These are phyloP conservation scores for Alloteropsis angusta DNA, from an alignment of 202 grass and related monocot species.

Conservation along the genomic window DNA sequence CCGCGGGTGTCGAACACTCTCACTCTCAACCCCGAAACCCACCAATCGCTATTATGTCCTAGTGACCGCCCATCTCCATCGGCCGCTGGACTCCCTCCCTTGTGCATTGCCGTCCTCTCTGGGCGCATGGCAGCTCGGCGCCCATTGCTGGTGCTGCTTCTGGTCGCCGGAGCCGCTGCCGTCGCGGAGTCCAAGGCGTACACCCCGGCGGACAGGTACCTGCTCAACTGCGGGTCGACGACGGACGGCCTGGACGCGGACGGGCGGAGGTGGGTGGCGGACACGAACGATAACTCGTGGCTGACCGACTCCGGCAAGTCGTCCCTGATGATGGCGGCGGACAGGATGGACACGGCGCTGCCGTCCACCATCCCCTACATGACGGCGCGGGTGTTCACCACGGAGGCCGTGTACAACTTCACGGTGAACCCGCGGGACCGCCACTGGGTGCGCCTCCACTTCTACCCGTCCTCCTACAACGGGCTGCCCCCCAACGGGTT, in stretches of 20 bases:
- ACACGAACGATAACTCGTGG: constrained; percentile 37
- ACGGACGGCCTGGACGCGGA: constrained; percentile 46
- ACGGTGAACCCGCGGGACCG: constrained; percentile 39
- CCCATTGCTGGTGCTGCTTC: neutral
- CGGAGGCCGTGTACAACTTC: constrained; percentile 64
- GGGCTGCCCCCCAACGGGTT: constrained; percentile 37
- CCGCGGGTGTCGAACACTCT: constrained; percentile 15
- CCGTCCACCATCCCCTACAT: constrained; percentile 78
- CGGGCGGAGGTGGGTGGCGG: constrained; percentile 55
- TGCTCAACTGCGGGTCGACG: constrained; percentile 62
- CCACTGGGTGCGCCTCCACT: constrained; percentile 85
- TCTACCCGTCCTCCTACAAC: constrained; percentile 82
- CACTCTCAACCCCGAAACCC: neutral
- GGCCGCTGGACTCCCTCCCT: neutral
- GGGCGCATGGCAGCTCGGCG: constrained; percentile 13
- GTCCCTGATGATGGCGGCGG: constrained; percentile 38
- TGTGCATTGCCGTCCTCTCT: neutral
- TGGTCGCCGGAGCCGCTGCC: neutral
- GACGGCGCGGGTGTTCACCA: constrained; percentile 68
- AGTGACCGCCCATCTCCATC: neutral
- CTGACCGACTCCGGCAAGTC: constrained; percentile 43
- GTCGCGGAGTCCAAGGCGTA: constrained; percentile 12
- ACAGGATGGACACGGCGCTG: constrained; percentile 47
- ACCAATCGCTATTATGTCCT: neutral
- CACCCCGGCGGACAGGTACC: constrained; percentile 30